Base-by-base conservation (phyloP, 257 asterid species). In the Mitragyna speciosa region DNA sequence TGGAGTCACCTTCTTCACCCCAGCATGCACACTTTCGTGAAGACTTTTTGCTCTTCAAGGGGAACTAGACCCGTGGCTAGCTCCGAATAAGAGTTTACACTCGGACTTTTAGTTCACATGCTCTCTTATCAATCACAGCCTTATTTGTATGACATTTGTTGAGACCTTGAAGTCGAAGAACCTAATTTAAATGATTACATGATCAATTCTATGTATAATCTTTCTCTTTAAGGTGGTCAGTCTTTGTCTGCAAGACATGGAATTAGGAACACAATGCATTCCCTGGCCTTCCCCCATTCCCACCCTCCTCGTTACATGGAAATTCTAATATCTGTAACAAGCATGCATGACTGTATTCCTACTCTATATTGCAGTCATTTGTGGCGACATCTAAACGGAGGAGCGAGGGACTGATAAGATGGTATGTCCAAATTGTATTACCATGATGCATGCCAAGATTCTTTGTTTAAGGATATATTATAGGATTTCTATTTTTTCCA, bases 331-430 rank as follows among this genome's bases (percentile, higher is more conserved):
- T 15, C 6, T 45, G 1, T 12, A 26, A 20, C 58, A 52, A 26
- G 8, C 58, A 16, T 39, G 73, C 31, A 20, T 4, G 6, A 33
- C 41, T 6, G 4, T 30, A 12, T 61, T 20, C 14, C 33, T 12
- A 63, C 70, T 24, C 3, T 26, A 12, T 28, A 10, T 9, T 86
- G 89, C 93, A 91, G 98, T 86, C 87, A 80, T 85, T 82, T 88
- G 84, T 91, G 95, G 97, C 88, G 93, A 88, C 82, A 84, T 78
- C 84, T 85, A 87, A 94, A 91, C 92, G 86, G 91, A 89, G 87
- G 87, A 94, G 96, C 91, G 93, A 88, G 91, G 94, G 94, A 87
- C 82, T 88, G 83, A 79, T 81, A 79, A 74, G 91, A 93, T 79
- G 97, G 90, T 90, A 84, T 15, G 70, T 56, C 16, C 11, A 33